phyloP scores from a whole-genome alignment of 106 monocot species.

The Allium fistulosum region DNA sequence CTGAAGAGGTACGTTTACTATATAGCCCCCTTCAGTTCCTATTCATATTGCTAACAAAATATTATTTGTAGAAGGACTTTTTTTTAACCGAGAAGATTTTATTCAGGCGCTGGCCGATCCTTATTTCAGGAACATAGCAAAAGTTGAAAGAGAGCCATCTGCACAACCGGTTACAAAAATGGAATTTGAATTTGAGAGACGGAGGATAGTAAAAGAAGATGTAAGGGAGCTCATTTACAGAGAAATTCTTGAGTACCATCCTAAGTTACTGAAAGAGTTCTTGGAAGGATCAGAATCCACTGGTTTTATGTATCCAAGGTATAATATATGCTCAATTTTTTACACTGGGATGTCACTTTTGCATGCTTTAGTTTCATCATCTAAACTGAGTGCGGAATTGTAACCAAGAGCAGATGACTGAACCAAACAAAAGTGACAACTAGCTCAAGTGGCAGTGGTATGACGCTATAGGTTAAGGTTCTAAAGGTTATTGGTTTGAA shows the following conservation, averaged over 20 bases:
- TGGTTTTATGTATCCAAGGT: conserved; percentile 92
- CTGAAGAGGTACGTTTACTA: conserved; percentile 69
- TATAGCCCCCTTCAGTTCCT: not conserved
- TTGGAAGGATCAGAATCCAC: conserved; percentile 66
- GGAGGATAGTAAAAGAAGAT: conserved; percentile 83
- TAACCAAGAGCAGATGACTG: too few species aligned
- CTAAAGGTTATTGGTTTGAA: too few species aligned
- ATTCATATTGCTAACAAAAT: not conserved
- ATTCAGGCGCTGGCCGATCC: conserved; percentile 86
- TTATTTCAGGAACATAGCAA: conserved; percentile 83
- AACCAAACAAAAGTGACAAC: too few species aligned
- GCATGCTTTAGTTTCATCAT: not conserved
- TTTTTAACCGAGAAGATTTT: conserved; percentile 17
- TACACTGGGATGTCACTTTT: not conserved
- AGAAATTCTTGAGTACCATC: conserved; percentile 91
- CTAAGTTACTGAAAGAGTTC: conserved; percentile 71
- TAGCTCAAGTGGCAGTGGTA: too few species aligned
- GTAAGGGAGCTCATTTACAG: conserved; percentile 83
- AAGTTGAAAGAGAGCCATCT: conserved; percentile 86
- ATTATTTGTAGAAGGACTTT: conserved; percentile 20
- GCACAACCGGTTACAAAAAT: conserved; percentile 75
- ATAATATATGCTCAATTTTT: not conserved
- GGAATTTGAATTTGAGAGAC: conserved; percentile 93
- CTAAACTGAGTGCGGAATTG: not conserved
- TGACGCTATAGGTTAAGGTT: too few species aligned